Base-by-base conservation (phyloP, 495 filamentous ascomycete species). In the Diplogelasinospora grovesii region DNA sequence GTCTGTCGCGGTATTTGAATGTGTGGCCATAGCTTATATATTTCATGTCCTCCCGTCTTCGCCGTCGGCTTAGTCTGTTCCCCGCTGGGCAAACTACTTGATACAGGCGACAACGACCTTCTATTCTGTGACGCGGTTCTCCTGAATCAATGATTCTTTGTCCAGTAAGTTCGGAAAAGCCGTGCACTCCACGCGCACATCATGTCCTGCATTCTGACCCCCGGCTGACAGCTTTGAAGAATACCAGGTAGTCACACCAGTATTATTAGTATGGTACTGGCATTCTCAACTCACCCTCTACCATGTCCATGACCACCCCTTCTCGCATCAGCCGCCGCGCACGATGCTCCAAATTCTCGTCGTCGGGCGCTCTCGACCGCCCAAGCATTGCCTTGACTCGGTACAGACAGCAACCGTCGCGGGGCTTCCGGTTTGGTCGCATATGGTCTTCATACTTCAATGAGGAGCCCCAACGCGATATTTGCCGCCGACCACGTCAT, bases 381-480 rank as follows among this genome's bases (percentile, higher is more conserved):
- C 40, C 57, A 36, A 45, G 34, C 10, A 24, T 38, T 21, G 28
- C 46, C 28, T 25, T 51, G 2, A 26, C 57, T 48, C 41, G 48
- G 30, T 52, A 46, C 39, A 49, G 26, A 11, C 48, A 41, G 1
- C 56, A 67, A 22, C 72, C 74, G 36, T 52, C 40, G 8, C 68
- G 74, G 13, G 52, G 37, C 39, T 73, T 73, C 45, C 63, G 69
- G 33, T 64, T 74, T 38, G 64, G 61, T 26, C 47, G 52, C 8
- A 28, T 56, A 8, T 70, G 68, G 61, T 58, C 63, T 8, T 65
- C 63, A 19, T 68, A 59, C 27, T 36, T 65, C 6, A 59, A 70
- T 42, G 45, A 56, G 9, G 59, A 63, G 26, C 49, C 46, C n/a
- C 46, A 59, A 19, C 58, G 54, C 23, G 65, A 69, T 30, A 33